Conservation (phyloP, 768 basidiomycete species). For the Hypholoma sublateritium region DNA sequence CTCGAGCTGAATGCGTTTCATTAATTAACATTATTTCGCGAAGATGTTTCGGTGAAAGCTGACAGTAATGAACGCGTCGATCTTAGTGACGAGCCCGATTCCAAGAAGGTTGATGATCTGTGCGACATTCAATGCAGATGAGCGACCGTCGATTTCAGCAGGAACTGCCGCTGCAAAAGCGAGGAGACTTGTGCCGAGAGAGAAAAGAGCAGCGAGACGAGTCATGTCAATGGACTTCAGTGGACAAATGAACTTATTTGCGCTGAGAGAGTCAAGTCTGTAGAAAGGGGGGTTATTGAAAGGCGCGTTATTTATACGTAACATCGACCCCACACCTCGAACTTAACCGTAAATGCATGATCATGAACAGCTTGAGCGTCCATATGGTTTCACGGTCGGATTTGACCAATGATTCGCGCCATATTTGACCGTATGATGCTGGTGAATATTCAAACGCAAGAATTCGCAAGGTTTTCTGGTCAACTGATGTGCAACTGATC, state of each 20-base stretch:
- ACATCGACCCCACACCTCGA: too few species aligned
- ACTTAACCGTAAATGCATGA: too few species aligned
- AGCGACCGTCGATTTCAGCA: conserved; percentile 1
- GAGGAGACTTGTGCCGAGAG: neutral
- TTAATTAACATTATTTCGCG: neutral
- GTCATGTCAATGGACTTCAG: neutral
- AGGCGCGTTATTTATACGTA: too few species aligned
- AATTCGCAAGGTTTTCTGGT: neutral
- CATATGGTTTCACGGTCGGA: neutral
- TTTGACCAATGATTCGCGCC: too few species aligned
- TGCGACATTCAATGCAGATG: conserved; percentile 10
- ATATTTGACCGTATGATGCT: neutral
- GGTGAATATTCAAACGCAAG: neutral
- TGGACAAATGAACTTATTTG: too few species aligned
- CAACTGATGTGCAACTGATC: neutral
- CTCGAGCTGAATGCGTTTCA: conserved; percentile 29
- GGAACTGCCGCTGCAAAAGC: neutral
- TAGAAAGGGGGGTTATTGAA: neutral
- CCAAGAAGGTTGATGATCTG: conserved; percentile 39
- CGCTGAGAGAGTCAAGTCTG: neutral
- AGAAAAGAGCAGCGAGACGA: conserved; percentile 7
- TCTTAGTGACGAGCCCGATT: conserved; percentile 38
- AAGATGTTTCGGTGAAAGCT: conserved; percentile 8
- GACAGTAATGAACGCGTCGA: conserved; percentile 41
- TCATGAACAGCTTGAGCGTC: neutral